A percentile compares a stretch with the other conserved stretches of the same genome.
These are phyloP conservation scores for Chaetoceros muelleri DNA, from an alignment of 108 stramenopile genomes.

Conservation along the genomic window DNA sequence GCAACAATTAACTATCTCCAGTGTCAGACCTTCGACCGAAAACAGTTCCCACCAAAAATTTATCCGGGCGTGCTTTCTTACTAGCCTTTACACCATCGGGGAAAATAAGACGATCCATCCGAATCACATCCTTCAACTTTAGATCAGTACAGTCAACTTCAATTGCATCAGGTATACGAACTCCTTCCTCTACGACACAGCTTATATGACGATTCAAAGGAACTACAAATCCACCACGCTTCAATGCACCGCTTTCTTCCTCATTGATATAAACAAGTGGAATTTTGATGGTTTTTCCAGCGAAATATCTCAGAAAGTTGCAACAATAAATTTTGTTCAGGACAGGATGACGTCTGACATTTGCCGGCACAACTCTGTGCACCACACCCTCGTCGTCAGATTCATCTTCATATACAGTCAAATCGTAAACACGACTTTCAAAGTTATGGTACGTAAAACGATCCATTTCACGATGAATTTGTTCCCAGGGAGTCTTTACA, in stretches of 20 bases:
- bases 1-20: too few species aligned
- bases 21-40: constrained; percentile 38
- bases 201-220: constrained; percentile 51
- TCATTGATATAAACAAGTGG: constrained; percentile 54
- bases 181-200: constrained; percentile 56
- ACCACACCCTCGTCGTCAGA: constrained; percentile 43
- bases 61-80: constrained; percentile 20
- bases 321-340: constrained; percentile 50
- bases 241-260: constrained; percentile 74
- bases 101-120: constrained; percentile 60
- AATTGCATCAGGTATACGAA: constrained; percentile 61
- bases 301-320: constrained; percentile 66
- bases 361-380: constrained; percentile 57
- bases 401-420: constrained; percentile 47
- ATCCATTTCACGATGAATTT: constrained; percentile 65
- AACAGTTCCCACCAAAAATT: constrained; percentile 50
- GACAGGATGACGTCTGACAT: constrained; percentile 69
- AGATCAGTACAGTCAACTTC: constrained; percentile 70
- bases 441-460: constrained; percentile 44
- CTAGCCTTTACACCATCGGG: constrained; percentile 53
- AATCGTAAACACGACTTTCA: constrained; percentile 57
- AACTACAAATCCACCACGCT: constrained; percentile 67
- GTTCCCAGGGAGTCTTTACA: constrained; percentile 61
- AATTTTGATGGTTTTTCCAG: constrained; percentile 57
- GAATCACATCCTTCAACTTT: constrained; percentile 50